Base-by-base conservation (phyloP, 495 filamentous ascomycete genomes). In the Penicillium chermesinum region DNA sequence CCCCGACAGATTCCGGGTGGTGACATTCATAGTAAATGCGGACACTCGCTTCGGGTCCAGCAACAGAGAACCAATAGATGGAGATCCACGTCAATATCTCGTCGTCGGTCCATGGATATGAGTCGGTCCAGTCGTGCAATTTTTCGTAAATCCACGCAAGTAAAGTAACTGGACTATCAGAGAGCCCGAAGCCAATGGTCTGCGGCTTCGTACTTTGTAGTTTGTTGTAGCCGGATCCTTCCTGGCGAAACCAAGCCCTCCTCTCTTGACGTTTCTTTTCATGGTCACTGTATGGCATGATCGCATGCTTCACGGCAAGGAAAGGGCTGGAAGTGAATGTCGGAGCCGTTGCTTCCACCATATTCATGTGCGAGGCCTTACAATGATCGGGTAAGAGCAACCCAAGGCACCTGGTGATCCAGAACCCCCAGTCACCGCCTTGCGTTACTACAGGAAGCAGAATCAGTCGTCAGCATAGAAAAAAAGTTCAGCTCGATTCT, bases 111-210 rank as follows among this genome's bases (percentile, higher is more conserved):
- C 84, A 87, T 7, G 77, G 72, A 52, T 85, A 85, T 1, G 49
- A 58, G 52, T 88, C 84, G 1, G 78, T 79, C 82, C 84, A 84
- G 48, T 81, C 76, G 56, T 83, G 77, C 20, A 87, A 71, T 52
- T 87, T 88, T 58, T 87, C 85, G 41, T 80, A 77, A 36, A 88
- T 79, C 83, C 83, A 87, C 0, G 82, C 73, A 14, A 87, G 61
- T 34, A 81, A 63, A 7, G 71, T 82, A 9, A 85, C 71, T 1
- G 84, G 84, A 15, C 74, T 80, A 55, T 85, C 82, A 3, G 67
- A 62, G 0, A 86, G 68, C 0, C 63, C 72, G 30, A 76, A 77
- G 10, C 77, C 75, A 0, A 87, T 59, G 0, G 84, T 87, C 48
- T 82, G 75, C 1, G 84, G 84, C 50, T 82, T 84, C 12, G 82